These are phyloP conservation scores for Lipomyces japonicus DNA, from an alignment of 805 yeast genomes.

Conservation along the genomic window DNA sequence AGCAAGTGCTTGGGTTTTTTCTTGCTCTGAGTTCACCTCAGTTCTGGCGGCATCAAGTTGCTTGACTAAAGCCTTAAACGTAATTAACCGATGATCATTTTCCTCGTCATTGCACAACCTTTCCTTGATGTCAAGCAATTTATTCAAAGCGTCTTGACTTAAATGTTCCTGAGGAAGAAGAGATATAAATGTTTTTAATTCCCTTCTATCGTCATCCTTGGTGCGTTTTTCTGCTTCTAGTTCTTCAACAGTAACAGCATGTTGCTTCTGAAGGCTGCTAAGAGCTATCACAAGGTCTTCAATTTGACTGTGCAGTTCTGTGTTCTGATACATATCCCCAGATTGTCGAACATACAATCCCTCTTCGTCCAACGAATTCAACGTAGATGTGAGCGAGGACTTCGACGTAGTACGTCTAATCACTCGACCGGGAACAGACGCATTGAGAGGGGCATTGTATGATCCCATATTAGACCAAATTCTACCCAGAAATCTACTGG, in stretches of 20 bases:
- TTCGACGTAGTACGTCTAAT: constrained; percentile 9
- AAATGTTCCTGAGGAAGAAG: background rate
- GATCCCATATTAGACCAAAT: constrained; percentile 15
- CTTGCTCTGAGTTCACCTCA: constrained; percentile 18
- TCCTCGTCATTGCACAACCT: background rate
- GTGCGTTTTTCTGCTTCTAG: constrained; percentile 27
- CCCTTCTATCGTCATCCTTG: constrained; percentile 21
- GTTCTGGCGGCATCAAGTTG: constrained; percentile 21
- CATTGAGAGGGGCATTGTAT: background rate
- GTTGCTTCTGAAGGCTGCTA: constrained; percentile 24
- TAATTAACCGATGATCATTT: constrained; percentile 8
- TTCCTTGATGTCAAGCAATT: background rate
- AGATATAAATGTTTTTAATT: constrained; percentile 7
- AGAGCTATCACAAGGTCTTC: constrained; percentile 28
- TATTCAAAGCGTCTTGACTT: background rate
- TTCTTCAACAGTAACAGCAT: constrained; percentile 23
- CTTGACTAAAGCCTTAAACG: constrained; percentile 18
- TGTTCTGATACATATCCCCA: background rate
- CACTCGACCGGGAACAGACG: background rate
- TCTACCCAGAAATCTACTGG: constrained; percentile 24
- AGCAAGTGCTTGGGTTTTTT: constrained; percentile 9
- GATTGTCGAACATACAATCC: background rate
- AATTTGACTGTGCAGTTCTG: constrained; percentile 24
- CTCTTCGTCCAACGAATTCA: constrained; percentile 10
- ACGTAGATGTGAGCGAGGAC: constrained; percentile 12